phyloP scores from a whole-genome alignment of 2,329 filamentous ascomycete species.

The Chaetomiaceae sp. region DNA sequence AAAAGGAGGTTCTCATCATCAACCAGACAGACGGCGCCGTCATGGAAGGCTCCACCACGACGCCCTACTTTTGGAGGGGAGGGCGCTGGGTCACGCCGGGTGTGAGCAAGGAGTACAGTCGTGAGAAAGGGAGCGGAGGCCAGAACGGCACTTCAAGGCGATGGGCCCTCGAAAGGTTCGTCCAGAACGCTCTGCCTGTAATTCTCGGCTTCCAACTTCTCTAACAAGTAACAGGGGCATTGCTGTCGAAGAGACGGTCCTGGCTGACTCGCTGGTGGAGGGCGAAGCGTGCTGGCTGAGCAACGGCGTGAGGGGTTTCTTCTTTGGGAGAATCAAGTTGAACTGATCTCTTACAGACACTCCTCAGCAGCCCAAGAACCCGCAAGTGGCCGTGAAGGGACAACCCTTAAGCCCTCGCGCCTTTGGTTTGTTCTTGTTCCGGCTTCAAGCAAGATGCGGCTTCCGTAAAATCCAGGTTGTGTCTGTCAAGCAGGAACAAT shows the following conservation, averaged over 20 bases:
- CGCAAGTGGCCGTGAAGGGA: too few species aligned
- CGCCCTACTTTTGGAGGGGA: constrained; percentile 71
- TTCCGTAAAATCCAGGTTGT: too few species aligned
- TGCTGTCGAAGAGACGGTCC: constrained; percentile 60
- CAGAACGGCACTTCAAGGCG: constrained; percentile 77
- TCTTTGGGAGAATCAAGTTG: constrained; percentile 42
- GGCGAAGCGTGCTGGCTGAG: constrained; percentile 85
- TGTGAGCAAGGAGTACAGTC: constrained; percentile 40
- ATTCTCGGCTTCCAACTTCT: background rate
- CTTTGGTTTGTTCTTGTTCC: too few species aligned
- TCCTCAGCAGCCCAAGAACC: too few species aligned
- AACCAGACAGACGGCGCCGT: constrained; percentile 57
- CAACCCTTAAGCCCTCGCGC: too few species aligned
- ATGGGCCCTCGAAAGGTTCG: constrained; percentile 70
- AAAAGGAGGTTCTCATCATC: constrained; percentile 70
- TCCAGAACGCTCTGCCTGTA: background rate
- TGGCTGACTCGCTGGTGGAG: constrained; percentile 54
- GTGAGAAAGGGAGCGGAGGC: constrained; percentile 58
- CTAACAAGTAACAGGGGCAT: constrained; percentile 40
- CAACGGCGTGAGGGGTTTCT: constrained; percentile 80
- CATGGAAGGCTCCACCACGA: constrained; percentile 83
- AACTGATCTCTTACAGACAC: too few species aligned
- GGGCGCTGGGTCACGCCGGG: constrained; percentile 77
- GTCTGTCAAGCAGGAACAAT: too few species aligned
- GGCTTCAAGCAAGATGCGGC: too few species aligned